phyloP scores from a whole-genome alignment of 805 yeast genomes.

The Saccharomycopsis javanensis region DNA sequence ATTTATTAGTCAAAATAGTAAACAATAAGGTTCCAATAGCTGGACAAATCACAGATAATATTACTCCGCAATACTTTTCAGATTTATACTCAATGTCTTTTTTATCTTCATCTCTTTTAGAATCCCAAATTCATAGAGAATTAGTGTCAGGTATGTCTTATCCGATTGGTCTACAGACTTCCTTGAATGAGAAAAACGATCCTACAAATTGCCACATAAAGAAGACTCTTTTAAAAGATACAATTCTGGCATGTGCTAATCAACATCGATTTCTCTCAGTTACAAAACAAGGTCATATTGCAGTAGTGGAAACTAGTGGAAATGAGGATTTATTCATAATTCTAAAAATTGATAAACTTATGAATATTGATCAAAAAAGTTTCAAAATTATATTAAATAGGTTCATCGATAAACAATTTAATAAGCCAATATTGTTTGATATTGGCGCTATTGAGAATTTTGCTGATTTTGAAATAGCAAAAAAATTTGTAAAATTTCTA shows the following conservation, averaged over 20 bases:
- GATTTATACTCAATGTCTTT: conserved; percentile 39
- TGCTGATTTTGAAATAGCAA: neutral
- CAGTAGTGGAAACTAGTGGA: conserved; percentile 41
- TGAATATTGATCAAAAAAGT: neutral
- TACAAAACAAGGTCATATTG: conserved; percentile 38
- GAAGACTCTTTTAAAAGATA: conserved; percentile 33
- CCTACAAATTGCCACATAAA: conserved; percentile 19
- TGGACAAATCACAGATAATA: conserved; percentile 37
- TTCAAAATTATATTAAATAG: neutral
- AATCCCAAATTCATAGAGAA: conserved; percentile 43
- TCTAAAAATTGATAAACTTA: conserved; percentile 22
- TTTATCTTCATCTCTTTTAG: conserved; percentile 34
- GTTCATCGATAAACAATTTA: neutral
- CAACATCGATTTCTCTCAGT: conserved; percentile 41
- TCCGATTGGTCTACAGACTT: conserved; percentile 36
- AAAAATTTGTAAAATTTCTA: neutral
- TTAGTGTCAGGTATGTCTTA: conserved; percentile 41
- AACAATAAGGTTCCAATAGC: conserved; percentile 37
- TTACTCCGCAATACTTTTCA: conserved; percentile 41
- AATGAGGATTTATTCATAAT: conserved; percentile 41
- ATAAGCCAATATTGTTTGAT: neutral
- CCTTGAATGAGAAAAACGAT: conserved; percentile 2
- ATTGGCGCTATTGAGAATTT: neutral
- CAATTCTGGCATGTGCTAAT: conserved; percentile 34
- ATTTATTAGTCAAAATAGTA: conserved; percentile 32